Conservation (phyloP, 352 stramenopile species). For the Phytophthora pisi region DNA sequence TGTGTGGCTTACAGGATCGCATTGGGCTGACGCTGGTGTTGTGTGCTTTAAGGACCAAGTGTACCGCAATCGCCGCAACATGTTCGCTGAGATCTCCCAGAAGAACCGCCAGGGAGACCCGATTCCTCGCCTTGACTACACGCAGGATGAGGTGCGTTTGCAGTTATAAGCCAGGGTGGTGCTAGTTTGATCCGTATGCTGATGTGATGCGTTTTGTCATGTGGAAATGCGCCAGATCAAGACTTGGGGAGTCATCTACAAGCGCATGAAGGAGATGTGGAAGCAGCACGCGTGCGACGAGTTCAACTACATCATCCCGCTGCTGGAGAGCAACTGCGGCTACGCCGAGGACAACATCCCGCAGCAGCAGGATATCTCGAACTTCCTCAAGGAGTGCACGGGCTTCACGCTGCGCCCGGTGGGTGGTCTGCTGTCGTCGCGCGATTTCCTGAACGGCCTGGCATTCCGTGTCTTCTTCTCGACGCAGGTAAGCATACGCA, state of each 20-base stretch:
- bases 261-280: constrained; percentile 93
- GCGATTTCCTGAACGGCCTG: constrained; percentile 98
- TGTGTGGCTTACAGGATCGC: too few relatives aligned
- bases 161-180: too few relatives aligned
- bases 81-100: constrained; percentile 89
- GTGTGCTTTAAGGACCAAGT: constrained; percentile 63
- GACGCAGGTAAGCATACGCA: constrained; percentile 72
- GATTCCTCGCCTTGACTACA: constrained; percentile 96
- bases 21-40: background rate
- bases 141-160: constrained; percentile 85
- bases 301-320: constrained; percentile 95
- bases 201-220: too few relatives aligned
- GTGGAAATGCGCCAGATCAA: constrained; percentile 35
- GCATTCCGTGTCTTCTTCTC: constrained; percentile 99
- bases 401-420: constrained; percentile 93
- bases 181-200: too few relatives aligned
- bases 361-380: constrained; percentile 94
- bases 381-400: constrained; percentile 94
- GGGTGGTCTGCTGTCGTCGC: constrained; percentile 94
- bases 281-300: constrained; percentile 96
- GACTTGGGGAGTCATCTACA: constrained; percentile 94
- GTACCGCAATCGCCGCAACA: constrained; percentile 90
- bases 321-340: constrained; percentile 95
- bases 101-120: constrained; percentile 90
- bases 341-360: constrained; percentile 96